Base-by-base conservation (phyloP, 345 rosid genomes). In the Raphanus raphanistrum region DNA sequence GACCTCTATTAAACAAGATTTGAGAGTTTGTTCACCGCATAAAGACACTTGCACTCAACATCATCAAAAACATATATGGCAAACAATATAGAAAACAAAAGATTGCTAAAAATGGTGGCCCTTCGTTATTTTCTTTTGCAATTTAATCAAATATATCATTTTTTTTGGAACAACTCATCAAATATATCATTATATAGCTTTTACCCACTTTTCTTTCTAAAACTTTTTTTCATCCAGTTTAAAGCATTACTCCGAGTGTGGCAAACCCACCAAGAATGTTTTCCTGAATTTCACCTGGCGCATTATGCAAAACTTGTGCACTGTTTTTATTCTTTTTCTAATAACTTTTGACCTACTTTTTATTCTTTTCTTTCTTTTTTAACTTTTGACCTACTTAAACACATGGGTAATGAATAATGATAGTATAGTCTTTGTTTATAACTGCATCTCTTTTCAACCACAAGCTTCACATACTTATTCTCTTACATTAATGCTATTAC, bases 21-120 rank as follows among this genome's bases (percentile, higher is more conserved):
- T 21, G 10, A 31, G 26, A n/a, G 36, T 55, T 70, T 64, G n/a
- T 57, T 77, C 81, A 72, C 81, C 81, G 81, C 81, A 63, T 77
- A 70, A 45, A 77, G 64, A 71, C 66, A 77, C 35, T 50, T 70
- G 58, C 59, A 65, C 45, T 21, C 61, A 4, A 32, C 65, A 50
- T 63, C 57, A 70, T 35, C 16, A 10, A 8, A 63, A 70, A 33
- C 38, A 69, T 35, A 54, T n/a, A 77, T 77, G 58, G 50, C 76
- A 28, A 70, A 52, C 67, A 71, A 71, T 71, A 65, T 55, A 41
- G 8, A 52, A 63, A 70, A 28, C 43, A 41, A 78, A 71, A 64
- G 29, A 57, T 29, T 57, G 76, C 66, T 55, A 55, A 77, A 71
- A 65, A 12, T 64, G 67, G 62, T 58, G 76, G 66, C 25, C 66